Evolutionary conservation across 2,329 filamentous ascomycete species (phyloP), one percentile per base, ranked within the genome.

Genomic region (Teratosphaeriaceae sp.): DNA sequence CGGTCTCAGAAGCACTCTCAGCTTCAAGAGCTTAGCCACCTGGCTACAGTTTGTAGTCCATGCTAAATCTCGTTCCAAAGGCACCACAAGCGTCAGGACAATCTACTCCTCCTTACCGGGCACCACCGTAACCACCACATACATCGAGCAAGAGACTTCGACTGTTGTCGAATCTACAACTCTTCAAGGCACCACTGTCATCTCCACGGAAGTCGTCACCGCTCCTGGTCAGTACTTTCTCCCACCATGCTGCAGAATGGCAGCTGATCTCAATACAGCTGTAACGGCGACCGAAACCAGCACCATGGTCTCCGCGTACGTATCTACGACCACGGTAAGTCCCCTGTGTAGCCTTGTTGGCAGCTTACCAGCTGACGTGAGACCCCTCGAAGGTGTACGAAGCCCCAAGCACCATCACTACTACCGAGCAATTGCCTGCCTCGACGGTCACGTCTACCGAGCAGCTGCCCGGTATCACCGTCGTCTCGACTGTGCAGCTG

Each of bases 221-320:
- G 23, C 22, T 21, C 7, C 37, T 3, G 35, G 35, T 38, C 8
- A 5, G 35, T 38, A 19, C 15, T 20, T 23, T 38, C 20, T n/a
- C n/a, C n/a, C n/a, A n/a, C n/a, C n/a, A n/a, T n/a, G n/a, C n/a
- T n/a, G n/a, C n/a, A n/a, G 18, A 9, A n/a, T n/a, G n/a, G n/a
- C n/a, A n/a, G n/a, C n/a, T 38, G 21, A 38, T 20, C 4, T 38
- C 35, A 3, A 7, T 5, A 3, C 19, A 39, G 37, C 13, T 8
- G 18, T n/a, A 8, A 39, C 37, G 13, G 24, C 15, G 22, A 39
- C 22, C 4, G 37, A 27, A n/a, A 19, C 8, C 24, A 39, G 16
- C 22, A 39, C 37, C 11, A 39, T 39, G 5, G 3, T 16, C 13
- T 39, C 37, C 13, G 37, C 22, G 13, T 39, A 39, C 37, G 29